Evolutionary conservation across 176 grass and related monocot genomes (phyloP), one percentile per base, ranked within the genome.

Genomic region (Eremochloa ophiuroides): DNA sequence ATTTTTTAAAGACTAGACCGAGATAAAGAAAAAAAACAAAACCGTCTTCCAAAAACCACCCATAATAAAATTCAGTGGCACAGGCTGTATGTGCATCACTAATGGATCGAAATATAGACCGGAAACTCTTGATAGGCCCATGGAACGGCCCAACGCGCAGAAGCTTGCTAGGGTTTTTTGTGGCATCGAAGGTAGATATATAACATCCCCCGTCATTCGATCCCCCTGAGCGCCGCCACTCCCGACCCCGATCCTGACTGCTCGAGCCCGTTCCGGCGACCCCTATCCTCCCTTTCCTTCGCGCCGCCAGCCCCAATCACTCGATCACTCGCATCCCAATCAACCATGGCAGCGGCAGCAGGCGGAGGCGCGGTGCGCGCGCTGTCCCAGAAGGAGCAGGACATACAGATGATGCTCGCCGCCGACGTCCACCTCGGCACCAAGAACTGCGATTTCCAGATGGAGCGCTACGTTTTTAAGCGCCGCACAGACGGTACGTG

Each of bases 361-460:
- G 72, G 76, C 43, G 76, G 68, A 71, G 74, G 63, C 4, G 76
- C 69, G 13, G 11, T 71, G 8, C 78, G 75, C 65, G 61, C 20
- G 39, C 79, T 98, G 62, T 91, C 92, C 9, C 88, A 95, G 88
- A 83, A 74, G 88, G 92, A 95, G 90, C 90, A 89, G 81, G 95
- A 98, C 84, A 88, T 93, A 2, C 93, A 95, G 75, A 98, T 98
- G 95, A 88, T 98, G 93, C 87, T 98, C 27, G 95, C 95, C 4
- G 90, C 95, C 15, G 95, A 95, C 48, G 95, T 94, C 84, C 95
- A 98, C 66, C 93, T 98, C 7, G 95, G 95, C 84, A 95, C 95
- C 69, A 98, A 95, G 86, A 95, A 98, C 83, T 95, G 93, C 79
- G 90, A 98, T 64, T 98, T 98, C 82, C 93, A 98, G 79, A 98